phyloP scores from a whole-genome alignment of 176 grass and related monocot genomes.

The Elaeis guineensis region DNA sequence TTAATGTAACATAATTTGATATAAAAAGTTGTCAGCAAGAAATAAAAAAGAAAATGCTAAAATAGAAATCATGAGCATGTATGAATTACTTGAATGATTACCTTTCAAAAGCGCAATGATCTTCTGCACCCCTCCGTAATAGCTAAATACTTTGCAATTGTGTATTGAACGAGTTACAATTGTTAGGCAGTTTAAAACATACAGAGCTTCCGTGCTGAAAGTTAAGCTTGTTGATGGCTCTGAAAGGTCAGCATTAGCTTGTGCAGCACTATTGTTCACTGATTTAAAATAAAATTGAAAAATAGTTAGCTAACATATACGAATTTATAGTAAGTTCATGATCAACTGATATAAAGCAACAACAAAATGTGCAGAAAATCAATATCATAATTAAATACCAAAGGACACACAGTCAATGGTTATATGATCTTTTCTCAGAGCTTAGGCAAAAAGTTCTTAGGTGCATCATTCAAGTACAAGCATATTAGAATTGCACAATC shows the following conservation, averaged over 20 bases:
- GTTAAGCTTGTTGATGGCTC: conserved; percentile 34
- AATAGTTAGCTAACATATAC: neutral
- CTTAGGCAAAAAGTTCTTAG: no score
- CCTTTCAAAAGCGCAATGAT: conserved; percentile 82
- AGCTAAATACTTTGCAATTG: conserved; percentile 92
- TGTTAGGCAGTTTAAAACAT: conserved; percentile 63
- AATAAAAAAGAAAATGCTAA: neutral
- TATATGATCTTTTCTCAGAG: no score
- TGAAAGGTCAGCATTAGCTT: conserved; percentile 35
- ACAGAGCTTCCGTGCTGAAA: conserved; percentile 49
- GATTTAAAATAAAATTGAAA: conserved; percentile 6
- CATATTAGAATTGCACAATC: no score
- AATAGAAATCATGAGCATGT: no score
- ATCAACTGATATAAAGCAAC: no score
- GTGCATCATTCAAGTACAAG: no score
- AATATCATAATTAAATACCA: no score
- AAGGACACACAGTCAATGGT: no score
- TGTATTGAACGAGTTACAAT: conserved; percentile 78
- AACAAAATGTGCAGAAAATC: no score
- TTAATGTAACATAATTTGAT: no score
- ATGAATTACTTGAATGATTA: conserved; percentile 18
- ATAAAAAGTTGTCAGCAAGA: no score
- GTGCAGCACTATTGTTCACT: conserved; percentile 51
- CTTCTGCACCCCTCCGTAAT: conserved; percentile 90
- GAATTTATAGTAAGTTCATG: no score